phyloP scores from a whole-genome alignment of 2,329 filamentous ascomycete genomes.

The Aureobasidium sp. region DNA sequence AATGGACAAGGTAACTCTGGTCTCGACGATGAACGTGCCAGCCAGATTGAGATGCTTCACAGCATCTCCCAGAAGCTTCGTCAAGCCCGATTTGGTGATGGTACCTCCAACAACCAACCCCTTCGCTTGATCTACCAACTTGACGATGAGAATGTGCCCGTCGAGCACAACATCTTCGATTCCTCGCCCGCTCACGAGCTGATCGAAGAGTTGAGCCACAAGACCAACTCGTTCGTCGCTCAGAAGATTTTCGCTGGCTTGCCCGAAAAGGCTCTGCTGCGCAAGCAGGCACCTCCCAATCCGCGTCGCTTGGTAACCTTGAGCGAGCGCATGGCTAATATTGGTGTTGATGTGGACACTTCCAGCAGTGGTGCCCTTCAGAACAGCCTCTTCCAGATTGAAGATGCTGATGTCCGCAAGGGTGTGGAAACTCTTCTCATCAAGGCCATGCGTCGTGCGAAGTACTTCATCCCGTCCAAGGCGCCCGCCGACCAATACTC shows the following conservation, averaged over 20 bases:
- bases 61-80: conserved; percentile 84
- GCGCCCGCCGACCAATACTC: conserved; percentile 68
- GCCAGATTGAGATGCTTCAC: conserved; percentile 74
- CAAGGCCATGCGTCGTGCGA: conserved; percentile 93
- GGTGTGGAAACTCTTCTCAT: conserved; percentile 94
- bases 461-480: conserved; percentile 85
- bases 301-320: conserved; percentile 83
- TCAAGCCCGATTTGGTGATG: conserved; percentile 69
- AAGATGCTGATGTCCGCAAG: conserved; percentile 83
- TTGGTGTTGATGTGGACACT: conserved; percentile 84
- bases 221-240: conserved; percentile 83
- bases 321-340: conserved; percentile 82
- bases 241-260: conserved; percentile 72
- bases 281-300: conserved; percentile 79
- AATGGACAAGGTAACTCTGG: conserved; percentile 52
- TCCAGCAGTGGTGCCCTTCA: conserved; percentile 86
- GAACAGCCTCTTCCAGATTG: conserved; percentile 89
- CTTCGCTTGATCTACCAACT: conserved; percentile 87
- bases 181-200: conserved; percentile 83
- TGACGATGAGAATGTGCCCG: conserved; percentile 95
- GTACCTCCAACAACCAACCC: conserved; percentile 71
- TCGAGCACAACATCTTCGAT: conserved; percentile 94
- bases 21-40: conserved; percentile 58
- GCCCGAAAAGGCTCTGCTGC: conserved; percentile 87
- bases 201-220: conserved; percentile 90